phyloP scores from a whole-genome alignment of 352 stramenopile species.

The Vaucheria bursata region DNA sequence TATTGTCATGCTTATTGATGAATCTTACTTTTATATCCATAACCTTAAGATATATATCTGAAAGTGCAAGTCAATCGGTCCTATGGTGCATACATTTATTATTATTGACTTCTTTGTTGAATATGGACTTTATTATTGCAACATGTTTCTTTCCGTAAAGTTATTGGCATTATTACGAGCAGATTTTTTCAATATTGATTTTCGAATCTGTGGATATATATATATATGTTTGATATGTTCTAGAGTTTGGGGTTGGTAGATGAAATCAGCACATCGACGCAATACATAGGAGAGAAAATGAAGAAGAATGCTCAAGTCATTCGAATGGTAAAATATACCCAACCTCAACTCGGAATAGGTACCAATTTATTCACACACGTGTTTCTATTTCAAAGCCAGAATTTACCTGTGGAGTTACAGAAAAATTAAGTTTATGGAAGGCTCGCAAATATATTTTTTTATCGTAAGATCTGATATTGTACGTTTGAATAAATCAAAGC shows the following conservation, averaged over 20 bases:
- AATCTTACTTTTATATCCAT: background rate
- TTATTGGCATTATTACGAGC: background rate
- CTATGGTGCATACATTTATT: background rate
- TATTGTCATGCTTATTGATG: background rate
- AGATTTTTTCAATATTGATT: slow-evolving; percentile 8
- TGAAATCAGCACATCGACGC: slow-evolving; percentile 12
- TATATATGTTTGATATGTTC: background rate
- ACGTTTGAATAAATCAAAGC: background rate
- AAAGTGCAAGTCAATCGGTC: slow-evolving; percentile 10
- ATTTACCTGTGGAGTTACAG: background rate
- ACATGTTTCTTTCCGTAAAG: background rate
- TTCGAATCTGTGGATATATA: background rate
- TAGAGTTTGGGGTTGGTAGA: background rate
- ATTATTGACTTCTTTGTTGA: background rate
- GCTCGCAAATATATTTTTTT: background rate
- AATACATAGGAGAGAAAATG: slow-evolving; percentile 22
- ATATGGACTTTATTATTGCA: background rate
- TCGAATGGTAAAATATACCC: background rate
- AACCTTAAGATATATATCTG: background rate
- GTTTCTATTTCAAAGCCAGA: background rate
- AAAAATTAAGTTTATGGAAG: background rate
- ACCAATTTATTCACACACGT: background rate
- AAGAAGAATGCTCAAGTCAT: background rate
- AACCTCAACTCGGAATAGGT: background rate
- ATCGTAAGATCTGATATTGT: background rate